Evolutionary conservation across 2,329 filamentous ascomycete species (phyloP), one percentile per base, ranked within the genome.

Genomic region (Fusarium setosum): DNA sequence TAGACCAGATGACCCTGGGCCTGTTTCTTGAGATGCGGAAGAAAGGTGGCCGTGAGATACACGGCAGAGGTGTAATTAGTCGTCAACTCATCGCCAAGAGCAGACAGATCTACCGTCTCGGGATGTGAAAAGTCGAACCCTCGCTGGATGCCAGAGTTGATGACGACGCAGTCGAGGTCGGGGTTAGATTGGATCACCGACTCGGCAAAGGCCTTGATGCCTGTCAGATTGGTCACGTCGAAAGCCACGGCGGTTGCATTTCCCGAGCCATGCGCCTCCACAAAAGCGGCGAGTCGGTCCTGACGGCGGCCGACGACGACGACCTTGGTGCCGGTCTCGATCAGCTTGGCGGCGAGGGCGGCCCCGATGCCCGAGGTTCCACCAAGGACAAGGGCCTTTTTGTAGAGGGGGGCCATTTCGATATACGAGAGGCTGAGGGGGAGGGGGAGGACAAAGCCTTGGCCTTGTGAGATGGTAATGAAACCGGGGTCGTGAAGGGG

Each of bases 61-160:
- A 71, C 72, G 17, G 71, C 61, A 9, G 71, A 65, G 17, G 71
- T 71, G 41, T 75, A 72, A 45, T 74, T 75, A 15, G 65, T 70
- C 13, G 61, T 70, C 6, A 75, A 42, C 32, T 74, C 67, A 1
- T 65, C 45, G 11, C 73, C 66, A 40, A 78, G 71, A 6, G 62
- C 62, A n/a, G 35, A 71, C 34, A 80, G 55, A 6, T 74, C 69
- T 23, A 79, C 61, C 17, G 56, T 54, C 42, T 68, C 64, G 5
- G 70, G 70, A 20, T 53, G 53, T 6, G 61, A 31, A 62, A 73
- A 54, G 70, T 77, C 35, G 69, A 84, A 73, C 1, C 69, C 71
- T 24, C 77, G 76, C 70, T 90, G 86, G 29, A 86, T 78, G 9
- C 86, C 86, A 0, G 86, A 83, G 70, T 88, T 89, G 49, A 89